Conservation (phyloP, 345 rosid species). For the Fremontodendron californicum region DNA sequence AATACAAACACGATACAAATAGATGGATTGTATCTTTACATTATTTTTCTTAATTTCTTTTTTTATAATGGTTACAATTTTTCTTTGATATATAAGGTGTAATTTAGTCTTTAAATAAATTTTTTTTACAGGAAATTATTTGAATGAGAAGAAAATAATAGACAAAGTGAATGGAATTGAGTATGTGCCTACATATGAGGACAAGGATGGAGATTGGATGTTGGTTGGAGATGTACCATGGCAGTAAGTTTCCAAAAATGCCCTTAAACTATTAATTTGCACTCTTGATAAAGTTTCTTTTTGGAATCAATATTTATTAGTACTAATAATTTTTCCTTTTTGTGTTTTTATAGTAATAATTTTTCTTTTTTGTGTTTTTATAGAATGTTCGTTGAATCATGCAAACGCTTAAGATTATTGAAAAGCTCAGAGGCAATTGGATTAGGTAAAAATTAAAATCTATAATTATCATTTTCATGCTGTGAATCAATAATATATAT, state of each 20-base stretch:
- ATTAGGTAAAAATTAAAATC: slow-evolving; percentile 4
- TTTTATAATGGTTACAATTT: background rate
- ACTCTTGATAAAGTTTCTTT: background rate
- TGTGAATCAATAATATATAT: background rate
- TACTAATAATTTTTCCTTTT: background rate
- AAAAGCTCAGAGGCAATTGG: slow-evolving; percentile 48
- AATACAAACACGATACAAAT: too few relatives aligned
- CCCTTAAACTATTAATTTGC: background rate
- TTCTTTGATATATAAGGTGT: background rate
- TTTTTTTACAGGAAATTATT: background rate
- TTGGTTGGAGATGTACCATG: slow-evolving; percentile 80
- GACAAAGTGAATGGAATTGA: slow-evolving; percentile 37
- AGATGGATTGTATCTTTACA: too few relatives aligned
- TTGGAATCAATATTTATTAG: background rate
- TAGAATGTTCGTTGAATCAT: slow-evolving; percentile 65
- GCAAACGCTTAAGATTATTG: slow-evolving; percentile 67
- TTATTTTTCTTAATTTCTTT: background rate
- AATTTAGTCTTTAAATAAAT: background rate
- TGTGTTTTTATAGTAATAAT: background rate
- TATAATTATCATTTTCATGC: background rate
- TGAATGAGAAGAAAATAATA: slow-evolving; percentile 31
- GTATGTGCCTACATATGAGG: slow-evolving; percentile 63
- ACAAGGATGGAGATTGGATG: slow-evolving; percentile 90
- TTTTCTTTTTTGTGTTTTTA: background rate
- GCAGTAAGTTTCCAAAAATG: slow-evolving; percentile 45